phyloP scores from a whole-genome alignment of 345 rosid genomes.

The sweet orange (Citrus sinensis) region DVS_A1.0 CM039162.1:5620501-5621000 shows the following conservation, averaged over 20 bases:
- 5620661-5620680: conserved; percentile 1
- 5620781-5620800: conserved; percentile 14
- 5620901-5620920: conserved; percentile 8
- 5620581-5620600: too few species aligned
- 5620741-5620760: conserved; percentile 35
- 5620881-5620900: background rate
- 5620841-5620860: conserved; percentile 16
- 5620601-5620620: background rate
- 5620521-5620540: too few species aligned
- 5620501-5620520: too few species aligned
- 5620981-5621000: conserved; percentile 12
- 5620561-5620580: too few species aligned
- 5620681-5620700: background rate
- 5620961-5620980: conserved; percentile 9
- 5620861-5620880: conserved; percentile 6
- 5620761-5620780: conserved; percentile 25
- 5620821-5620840: background rate
- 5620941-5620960: conserved; percentile 17
- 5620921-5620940: conserved; percentile 15
- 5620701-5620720: background rate
- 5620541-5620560: too few species aligned
- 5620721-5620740: conserved; percentile 47
- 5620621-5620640: conserved; percentile 3
- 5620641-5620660: conserved; percentile 18
- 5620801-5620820: background rate